Evolutionary conservation across 441 rosid species (phyloP).

Genomic region (Geranium incanum): DNA sequence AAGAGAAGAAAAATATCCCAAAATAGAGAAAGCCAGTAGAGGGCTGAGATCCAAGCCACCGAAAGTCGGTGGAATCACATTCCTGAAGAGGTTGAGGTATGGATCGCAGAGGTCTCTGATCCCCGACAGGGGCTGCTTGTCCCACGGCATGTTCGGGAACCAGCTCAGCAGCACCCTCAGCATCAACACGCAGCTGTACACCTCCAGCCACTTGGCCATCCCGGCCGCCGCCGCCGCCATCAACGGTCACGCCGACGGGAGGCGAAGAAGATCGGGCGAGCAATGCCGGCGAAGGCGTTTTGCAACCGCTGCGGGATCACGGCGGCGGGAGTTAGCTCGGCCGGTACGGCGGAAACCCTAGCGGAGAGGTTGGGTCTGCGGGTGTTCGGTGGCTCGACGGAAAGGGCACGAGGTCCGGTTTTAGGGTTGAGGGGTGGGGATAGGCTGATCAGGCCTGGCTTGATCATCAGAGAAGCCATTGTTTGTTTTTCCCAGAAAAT

Average conservation of each 20-base stretch:
- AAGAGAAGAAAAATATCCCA: constrained; percentile 31
- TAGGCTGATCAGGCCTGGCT: background rate
- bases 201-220: constrained; percentile 71
- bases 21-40: constrained; percentile 63
- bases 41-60: constrained; percentile 80
- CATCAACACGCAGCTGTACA: constrained; percentile 77
- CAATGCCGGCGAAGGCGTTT: constrained; percentile 6
- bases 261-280: constrained; percentile 29
- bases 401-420: background rate
- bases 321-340: constrained; percentile 33
- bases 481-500: background rate
- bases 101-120: constrained; percentile 80
- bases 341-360: constrained; percentile 27
- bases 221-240: constrained; percentile 83
- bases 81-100: constrained; percentile 74
- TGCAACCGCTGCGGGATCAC: background rate
- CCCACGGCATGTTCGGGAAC: constrained; percentile 92
- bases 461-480: constrained; percentile 1
- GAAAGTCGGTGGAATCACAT: constrained; percentile 62
- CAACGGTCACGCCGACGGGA: constrained; percentile 48
- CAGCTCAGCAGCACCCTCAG: constrained; percentile 85
- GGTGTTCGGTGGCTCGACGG: constrained; percentile 19
- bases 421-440: background rate
- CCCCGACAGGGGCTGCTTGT: constrained; percentile 69
- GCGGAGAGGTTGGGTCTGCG: background rate